Conservation (phyloP, 2,329 filamentous ascomycete species). For the Neofusicoccum umdonicola region DNA sequence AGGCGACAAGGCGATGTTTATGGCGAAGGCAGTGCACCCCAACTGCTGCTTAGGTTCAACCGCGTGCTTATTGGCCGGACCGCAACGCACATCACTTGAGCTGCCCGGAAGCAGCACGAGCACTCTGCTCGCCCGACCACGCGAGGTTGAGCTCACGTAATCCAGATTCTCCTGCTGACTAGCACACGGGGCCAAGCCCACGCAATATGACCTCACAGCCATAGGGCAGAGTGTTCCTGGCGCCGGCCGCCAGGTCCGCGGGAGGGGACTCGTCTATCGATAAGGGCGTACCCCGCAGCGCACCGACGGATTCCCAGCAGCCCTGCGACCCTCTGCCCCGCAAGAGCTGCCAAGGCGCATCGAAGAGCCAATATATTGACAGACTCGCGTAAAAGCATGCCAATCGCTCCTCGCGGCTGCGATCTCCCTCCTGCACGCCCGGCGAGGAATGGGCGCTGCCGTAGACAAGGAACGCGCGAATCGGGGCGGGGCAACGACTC, state of each 20-base stretch:
- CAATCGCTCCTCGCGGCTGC: neutral
- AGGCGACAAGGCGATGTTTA: neutral
- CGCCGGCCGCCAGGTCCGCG: neutral
- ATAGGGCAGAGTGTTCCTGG: neutral
- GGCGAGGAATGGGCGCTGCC: neutral
- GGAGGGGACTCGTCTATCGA: neutral
- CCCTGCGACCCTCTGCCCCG: neutral
- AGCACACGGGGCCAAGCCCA: too few relatives aligned
- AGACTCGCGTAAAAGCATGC: neutral
- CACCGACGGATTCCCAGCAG: neutral
- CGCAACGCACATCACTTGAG: neutral
- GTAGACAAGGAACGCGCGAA: neutral
- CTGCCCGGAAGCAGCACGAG: neutral
- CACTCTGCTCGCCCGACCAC: too few relatives aligned
- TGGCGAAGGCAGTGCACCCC: neutral
- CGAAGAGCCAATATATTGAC: slow-evolving; percentile 1
- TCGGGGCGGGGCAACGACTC: neutral
- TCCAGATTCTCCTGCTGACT: too few relatives aligned
- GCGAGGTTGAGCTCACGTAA: too few relatives aligned
- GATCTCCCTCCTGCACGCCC: neutral
- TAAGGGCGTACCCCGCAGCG: slow-evolving; percentile 4
- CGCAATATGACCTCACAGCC: slow-evolving; percentile 1
- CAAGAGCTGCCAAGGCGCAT: too few relatives aligned
- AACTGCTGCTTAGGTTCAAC: neutral
- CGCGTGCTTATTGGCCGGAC: neutral